Percentiles rank a stretch among this genome's conserved stretches.
These are phyloP conservation scores for Heterobasidion parviporum DNA, from an alignment of 1,284 basidiomycete species.

Conservation along the genomic window DNA sequence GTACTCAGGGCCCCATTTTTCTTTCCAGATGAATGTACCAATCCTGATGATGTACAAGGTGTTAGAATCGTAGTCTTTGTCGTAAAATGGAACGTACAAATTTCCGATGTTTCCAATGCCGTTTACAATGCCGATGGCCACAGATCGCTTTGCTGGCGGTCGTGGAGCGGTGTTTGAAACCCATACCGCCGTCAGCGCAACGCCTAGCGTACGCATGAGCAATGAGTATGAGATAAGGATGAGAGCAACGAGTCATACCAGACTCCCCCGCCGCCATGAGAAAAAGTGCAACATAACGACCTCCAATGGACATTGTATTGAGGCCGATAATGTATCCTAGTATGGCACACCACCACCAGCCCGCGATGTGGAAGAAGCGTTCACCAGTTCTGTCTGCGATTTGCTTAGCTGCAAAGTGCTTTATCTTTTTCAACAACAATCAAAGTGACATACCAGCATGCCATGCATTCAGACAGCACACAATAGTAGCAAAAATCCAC, in stretches of 20 bases:
- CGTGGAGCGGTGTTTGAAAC: slow-evolving; percentile 54
- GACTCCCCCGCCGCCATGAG: not conserved
- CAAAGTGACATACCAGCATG: slow-evolving; percentile 39
- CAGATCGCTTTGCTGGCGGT: slow-evolving; percentile 51
- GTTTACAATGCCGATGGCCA: slow-evolving; percentile 35
- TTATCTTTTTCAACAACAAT: not conserved
- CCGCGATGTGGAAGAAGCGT: slow-evolving; percentile 59
- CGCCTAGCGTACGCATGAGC: slow-evolving; percentile 27
- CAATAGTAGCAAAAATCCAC: slow-evolving; percentile 50
- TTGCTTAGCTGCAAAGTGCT: not conserved
- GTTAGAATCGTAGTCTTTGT: not conserved
- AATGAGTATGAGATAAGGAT: not conserved
- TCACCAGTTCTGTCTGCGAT: slow-evolving; percentile 48
- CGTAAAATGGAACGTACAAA: slow-evolving; percentile 18
- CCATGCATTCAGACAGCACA: slow-evolving; percentile 55
- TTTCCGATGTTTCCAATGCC: slow-evolving; percentile 32
- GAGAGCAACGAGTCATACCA: not conserved
- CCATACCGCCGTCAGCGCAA: slow-evolving; percentile 55
- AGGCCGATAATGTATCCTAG: slow-evolving; percentile 57
- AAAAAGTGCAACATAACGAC: slow-evolving; percentile 42
- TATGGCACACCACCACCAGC: slow-evolving; percentile 53
- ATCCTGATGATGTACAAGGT: slow-evolving; percentile 15
- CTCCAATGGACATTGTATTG: slow-evolving; percentile 42
- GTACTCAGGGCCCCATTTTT: slow-evolving; percentile 29
- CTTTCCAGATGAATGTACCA: slow-evolving; percentile 30